Percentiles rank a stretch among this genome's conserved stretches.
phyloP scores from a whole-genome alignment of 441 rosid genomes.

The Brassica hybrid region DNA sequence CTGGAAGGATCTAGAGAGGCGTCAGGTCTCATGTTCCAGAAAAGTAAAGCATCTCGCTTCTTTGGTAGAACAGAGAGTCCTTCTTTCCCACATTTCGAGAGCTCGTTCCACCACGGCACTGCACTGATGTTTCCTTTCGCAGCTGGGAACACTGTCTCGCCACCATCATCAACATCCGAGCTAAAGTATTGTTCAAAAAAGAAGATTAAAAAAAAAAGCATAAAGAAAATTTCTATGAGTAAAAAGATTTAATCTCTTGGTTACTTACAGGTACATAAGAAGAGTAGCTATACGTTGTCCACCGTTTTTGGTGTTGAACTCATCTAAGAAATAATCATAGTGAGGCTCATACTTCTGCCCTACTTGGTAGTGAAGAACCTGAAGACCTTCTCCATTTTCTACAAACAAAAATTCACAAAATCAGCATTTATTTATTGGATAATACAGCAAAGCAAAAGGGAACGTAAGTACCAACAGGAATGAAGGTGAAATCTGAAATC shows the following conservation, averaged over 20 bases:
- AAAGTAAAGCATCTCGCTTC: constrained; percentile 79
- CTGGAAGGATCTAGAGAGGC: constrained; percentile 73
- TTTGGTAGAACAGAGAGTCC: constrained; percentile 80
- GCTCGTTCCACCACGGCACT: constrained; percentile 77
- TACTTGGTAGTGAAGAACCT: constrained; percentile 76
- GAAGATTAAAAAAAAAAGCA: neutral
- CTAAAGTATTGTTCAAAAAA: constrained; percentile 41
- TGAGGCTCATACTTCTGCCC: constrained; percentile 84
- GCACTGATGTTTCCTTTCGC: constrained; percentile 76
- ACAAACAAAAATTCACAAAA: constrained; percentile 28
- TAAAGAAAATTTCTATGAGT: neutral
- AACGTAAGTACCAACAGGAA: constrained; percentile 67
- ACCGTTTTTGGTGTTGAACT: constrained; percentile 68
- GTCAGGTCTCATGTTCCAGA: constrained; percentile 85
- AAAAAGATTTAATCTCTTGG: neutral
- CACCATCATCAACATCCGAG: constrained; percentile 83
- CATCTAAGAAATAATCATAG: constrained; percentile 72
- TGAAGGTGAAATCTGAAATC: constrained; percentile 74
- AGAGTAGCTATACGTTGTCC: constrained; percentile 79
- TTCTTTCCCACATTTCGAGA: constrained; percentile 70
- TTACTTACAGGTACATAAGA: constrained; percentile 82
- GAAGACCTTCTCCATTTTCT: constrained; percentile 85
- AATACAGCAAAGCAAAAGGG: neutral
- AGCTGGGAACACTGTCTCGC: constrained; percentile 78
- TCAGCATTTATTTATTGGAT: neutral